A percentile compares a stretch with the other conserved stretches of the same genome.
Evolutionary conservation across 352 stramenopile species (phyloP).

Genomic region (Pythium coloratum): DNA sequence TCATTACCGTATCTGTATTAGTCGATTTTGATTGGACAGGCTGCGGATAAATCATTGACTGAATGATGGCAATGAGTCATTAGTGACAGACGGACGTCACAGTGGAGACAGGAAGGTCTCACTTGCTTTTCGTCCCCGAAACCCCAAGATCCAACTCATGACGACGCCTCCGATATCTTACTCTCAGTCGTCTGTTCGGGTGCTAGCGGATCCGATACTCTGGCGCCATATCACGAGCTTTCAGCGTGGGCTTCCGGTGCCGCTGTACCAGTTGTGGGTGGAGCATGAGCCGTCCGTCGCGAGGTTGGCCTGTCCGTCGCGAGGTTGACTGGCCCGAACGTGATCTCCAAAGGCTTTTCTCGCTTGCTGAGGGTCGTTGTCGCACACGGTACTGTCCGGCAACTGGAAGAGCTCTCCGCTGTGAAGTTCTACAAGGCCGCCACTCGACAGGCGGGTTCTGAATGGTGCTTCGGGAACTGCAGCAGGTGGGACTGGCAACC

Average conservation of each 20-base stretch:
- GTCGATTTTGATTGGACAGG: no score
- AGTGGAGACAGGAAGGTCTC: no score
- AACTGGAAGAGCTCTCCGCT: not conserved
- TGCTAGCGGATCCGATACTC: not conserved
- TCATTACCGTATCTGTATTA: no score
- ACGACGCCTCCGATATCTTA: no score
- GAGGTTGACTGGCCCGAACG: not conserved
- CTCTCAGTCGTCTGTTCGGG: not conserved
- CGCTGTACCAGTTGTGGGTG: conserved; percentile 2
- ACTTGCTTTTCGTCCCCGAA: no score
- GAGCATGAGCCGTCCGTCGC: not conserved
- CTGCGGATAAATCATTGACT: no score
- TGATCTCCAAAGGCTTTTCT: not conserved
- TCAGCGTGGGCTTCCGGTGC: not conserved
- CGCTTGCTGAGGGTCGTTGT: not conserved
- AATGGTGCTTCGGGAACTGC: not conserved
- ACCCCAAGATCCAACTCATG: no score
- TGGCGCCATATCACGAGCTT: not conserved
- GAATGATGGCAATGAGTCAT: no score
- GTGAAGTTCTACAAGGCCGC: not conserved
- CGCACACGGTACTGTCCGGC: not conserved
- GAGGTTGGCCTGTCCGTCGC: no score
- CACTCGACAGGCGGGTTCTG: not conserved
- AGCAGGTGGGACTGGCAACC: no score
- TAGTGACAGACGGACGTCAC: no score